Percentiles rank a stretch among this genome's conserved stretches.
Conservation (phyloP, 768 basidiomycete genomes). For the Phaeotremella skinneri region DNA sequence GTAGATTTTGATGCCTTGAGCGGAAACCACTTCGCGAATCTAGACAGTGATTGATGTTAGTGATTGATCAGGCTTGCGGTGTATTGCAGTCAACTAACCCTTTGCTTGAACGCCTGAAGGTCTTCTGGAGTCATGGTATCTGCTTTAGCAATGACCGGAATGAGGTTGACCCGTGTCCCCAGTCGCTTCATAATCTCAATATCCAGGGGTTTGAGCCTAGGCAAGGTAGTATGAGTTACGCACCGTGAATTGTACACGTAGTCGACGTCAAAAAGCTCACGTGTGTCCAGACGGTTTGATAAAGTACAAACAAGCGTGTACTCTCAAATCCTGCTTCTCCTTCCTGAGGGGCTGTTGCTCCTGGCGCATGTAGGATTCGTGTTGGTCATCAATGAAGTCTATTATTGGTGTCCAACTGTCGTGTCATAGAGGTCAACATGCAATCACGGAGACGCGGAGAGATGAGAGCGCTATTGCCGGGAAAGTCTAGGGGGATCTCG, state of each 20-base stretch:
- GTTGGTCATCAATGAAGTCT: slow-evolving; percentile 70
- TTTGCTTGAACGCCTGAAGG: slow-evolving; percentile 84
- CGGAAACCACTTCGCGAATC: slow-evolving; percentile 84
- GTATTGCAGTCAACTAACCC: slow-evolving; percentile 58
- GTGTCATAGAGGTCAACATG: too few relatives aligned
- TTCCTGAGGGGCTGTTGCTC: slow-evolving; percentile 96
- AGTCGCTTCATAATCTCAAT: slow-evolving; percentile 99
- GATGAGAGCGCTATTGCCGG: neutral
- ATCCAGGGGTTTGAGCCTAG: slow-evolving; percentile 89
- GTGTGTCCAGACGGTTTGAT: slow-evolving; percentile 94
- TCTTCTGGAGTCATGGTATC: slow-evolving; percentile 96
- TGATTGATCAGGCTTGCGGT: neutral
- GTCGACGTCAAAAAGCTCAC: slow-evolving; percentile 57
- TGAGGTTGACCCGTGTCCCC: slow-evolving; percentile 94
- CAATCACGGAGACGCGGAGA: too few relatives aligned
- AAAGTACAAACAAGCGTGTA: slow-evolving; percentile 97
- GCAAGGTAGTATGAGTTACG: neutral
- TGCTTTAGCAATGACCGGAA: slow-evolving; percentile 95
- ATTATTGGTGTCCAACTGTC: slow-evolving; percentile 87
- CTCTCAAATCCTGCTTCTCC: slow-evolving; percentile 91
- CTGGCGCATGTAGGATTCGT: slow-evolving; percentile 66
- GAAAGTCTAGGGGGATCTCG: neutral
- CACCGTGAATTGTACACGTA: neutral
- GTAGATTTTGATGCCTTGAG: slow-evolving; percentile 94
- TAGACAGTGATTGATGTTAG: slow-evolving; percentile 42